A percentile compares a stretch with the other conserved stretches of the same genome.
These are phyloP conservation scores for Multifurca ochricompacta DNA, from an alignment of 768 basidiomycete species.

Conservation along the genomic window DNA sequence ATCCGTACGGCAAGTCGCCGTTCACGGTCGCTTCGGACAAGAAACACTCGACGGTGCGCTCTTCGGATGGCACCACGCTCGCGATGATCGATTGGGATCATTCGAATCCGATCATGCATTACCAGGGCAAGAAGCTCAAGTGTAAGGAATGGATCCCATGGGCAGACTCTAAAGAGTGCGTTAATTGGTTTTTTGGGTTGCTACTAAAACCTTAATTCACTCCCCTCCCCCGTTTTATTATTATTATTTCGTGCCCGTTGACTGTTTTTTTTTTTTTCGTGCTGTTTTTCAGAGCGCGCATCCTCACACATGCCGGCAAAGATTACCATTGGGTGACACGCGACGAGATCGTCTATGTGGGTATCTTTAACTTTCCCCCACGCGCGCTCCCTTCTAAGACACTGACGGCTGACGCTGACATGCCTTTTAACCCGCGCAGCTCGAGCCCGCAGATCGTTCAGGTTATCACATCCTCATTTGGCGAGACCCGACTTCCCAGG, in stretches of 20 bases:
- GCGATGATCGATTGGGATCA: slow-evolving; percentile 15
- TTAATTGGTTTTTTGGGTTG: too few relatives aligned
- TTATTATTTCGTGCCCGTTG: neutral
- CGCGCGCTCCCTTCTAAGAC: neutral
- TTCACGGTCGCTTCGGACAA: slow-evolving; percentile 11
- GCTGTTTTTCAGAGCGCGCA: neutral
- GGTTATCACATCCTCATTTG: slow-evolving; percentile 1
- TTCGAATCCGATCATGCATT: slow-evolving; percentile 4
- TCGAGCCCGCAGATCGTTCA: neutral
- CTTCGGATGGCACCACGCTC: neutral
- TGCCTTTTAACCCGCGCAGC: neutral
- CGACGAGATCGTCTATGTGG: neutral
- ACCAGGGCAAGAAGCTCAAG: slow-evolving; percentile 5
- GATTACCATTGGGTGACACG: slow-evolving; percentile 4
- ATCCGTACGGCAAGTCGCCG: slow-evolving; percentile 8
- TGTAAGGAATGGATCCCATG: slow-evolving; percentile 14
- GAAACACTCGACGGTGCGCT: slow-evolving; percentile 3
- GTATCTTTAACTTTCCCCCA: neutral
- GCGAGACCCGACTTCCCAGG: neutral
- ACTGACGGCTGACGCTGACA: neutral
- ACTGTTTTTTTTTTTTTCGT: neutral
- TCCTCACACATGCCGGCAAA: slow-evolving; percentile 1
- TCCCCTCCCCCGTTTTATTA: neutral
- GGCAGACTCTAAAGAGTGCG: neutral
- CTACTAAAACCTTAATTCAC: neutral